A percentile compares a stretch with the other conserved stretches of the same genome.
These are phyloP conservation scores for Monosporascus sp. DNA, from an alignment of 2,329 filamentous ascomycete species.

Conservation along the genomic window DNA sequence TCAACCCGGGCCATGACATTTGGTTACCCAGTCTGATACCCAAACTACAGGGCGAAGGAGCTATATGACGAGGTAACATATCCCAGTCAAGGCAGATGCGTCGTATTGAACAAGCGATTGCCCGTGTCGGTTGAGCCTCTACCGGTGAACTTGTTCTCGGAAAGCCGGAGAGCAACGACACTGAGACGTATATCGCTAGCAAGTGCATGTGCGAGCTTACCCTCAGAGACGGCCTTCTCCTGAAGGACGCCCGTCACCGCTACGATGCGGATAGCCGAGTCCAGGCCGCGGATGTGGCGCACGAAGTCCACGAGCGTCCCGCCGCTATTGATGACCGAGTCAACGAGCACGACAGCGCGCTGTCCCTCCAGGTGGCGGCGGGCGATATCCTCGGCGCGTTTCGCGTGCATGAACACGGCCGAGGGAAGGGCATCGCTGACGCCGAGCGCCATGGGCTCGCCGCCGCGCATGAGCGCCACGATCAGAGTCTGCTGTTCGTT, in stretches of 20 bases:
- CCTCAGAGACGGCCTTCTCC: constrained; percentile 16
- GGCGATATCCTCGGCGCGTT: constrained; percentile 34
- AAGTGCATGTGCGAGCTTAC: constrained; percentile 1
- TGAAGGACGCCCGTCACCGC: constrained; percentile 53
- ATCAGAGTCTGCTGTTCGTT: constrained; percentile 47
- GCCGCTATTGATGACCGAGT: constrained; percentile 55
- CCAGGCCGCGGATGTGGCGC: constrained; percentile 34
- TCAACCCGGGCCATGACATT: too few relatives aligned
- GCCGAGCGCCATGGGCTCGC: constrained; percentile 56
- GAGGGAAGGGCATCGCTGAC: constrained; percentile 46
- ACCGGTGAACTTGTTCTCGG: constrained; percentile 51
- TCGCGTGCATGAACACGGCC: constrained; percentile 46
- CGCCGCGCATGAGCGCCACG: constrained; percentile 57
- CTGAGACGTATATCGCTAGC: constrained; percentile 10
- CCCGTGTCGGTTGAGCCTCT: constrained; percentile 50
- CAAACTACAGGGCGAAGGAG: too few relatives aligned
- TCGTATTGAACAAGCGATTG: constrained; percentile 55
- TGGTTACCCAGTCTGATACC: too few relatives aligned
- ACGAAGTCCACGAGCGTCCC: constrained; percentile 44
- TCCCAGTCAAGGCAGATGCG: constrained; percentile 26
- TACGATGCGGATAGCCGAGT: constrained; percentile 39
- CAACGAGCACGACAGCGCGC: constrained; percentile 46
- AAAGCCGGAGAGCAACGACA: constrained; percentile 49
- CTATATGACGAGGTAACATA: neutral
- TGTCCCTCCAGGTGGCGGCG: constrained; percentile 32